A percentile compares a stretch with the other conserved stretches of the same genome.
phyloP scores from a whole-genome alignment of 163 green algal genomes.

The Scenedesmus sp. region DNA sequence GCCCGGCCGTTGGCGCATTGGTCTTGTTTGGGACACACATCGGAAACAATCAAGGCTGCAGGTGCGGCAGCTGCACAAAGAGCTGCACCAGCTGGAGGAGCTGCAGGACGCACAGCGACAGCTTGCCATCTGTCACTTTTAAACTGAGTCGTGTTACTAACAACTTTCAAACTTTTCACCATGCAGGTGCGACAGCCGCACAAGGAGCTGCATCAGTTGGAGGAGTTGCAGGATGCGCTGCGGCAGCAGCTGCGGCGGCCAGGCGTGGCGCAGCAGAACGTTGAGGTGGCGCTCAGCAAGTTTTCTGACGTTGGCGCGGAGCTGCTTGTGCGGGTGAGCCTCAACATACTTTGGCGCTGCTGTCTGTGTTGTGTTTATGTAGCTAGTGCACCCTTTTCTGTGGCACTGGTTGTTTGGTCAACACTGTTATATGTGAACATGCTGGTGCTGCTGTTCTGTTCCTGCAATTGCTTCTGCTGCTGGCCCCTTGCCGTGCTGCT shows the following conservation, averaged over 20 bases:
- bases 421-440: no score
- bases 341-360: background rate
- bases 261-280: conserved; percentile 18
- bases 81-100: background rate
- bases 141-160: background rate
- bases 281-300: conserved; percentile 13
- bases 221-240: conserved; percentile 18
- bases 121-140: background rate
- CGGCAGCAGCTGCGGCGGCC: conserved; percentile 17
- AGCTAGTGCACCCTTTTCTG: no score
- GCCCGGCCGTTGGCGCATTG: no score
- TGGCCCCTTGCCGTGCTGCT: background rate
- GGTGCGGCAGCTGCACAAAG: background rate
- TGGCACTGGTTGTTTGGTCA: no score
- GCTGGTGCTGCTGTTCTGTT: no score
- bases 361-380: no score
- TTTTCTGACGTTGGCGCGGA: conserved; percentile 37
- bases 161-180: no score
- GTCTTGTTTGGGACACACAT: background rate
- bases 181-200: conserved; percentile 21
- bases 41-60: background rate
- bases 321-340: conserved; percentile 19
- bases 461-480: background rate
- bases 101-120: background rate
- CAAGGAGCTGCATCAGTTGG: conserved; percentile 27